These are phyloP conservation scores for Leishmania lainsoni DNA, from an alignment of 208 protist species.

Conservation along the genomic window DNA sequence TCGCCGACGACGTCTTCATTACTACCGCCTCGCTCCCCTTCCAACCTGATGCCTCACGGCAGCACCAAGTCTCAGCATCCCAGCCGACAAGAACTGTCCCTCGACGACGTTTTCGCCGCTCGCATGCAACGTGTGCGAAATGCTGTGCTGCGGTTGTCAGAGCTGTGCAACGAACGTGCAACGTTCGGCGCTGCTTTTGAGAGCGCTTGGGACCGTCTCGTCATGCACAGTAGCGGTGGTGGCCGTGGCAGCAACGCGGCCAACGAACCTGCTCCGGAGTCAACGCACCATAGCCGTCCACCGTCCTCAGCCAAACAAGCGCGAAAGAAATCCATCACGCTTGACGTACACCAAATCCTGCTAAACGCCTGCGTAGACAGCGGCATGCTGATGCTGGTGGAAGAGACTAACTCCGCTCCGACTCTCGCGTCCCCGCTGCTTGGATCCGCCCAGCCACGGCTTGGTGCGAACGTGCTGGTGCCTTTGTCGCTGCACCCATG, in stretches of 20 bases:
- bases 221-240: constrained; percentile 8
- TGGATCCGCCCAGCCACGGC: neutral
- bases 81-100: constrained; percentile 2
- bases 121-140: constrained; percentile 40
- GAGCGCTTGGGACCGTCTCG: constrained; percentile 33
- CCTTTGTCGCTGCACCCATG: neutral
- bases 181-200: constrained; percentile 44
- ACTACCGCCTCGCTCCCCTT: constrained; percentile 1
- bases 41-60: neutral
- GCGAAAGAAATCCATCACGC: neutral
- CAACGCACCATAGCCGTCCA: neutral
- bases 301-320: neutral
- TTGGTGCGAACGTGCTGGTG: neutral
- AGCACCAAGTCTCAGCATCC: neutral
- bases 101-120: constrained; percentile 24
- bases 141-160: constrained; percentile 42
- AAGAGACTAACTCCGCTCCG: constrained; percentile 6
- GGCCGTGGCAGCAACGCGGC: neutral
- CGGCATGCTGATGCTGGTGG: constrained; percentile 44
- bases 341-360: constrained; percentile 47
- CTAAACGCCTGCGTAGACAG: constrained; percentile 46
- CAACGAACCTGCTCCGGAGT: neutral
- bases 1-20: constrained; percentile 7
- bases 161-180: constrained; percentile 54
- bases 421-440: neutral